A percentile compares a stretch with the other conserved stretches of the same genome.
These are phyloP conservation scores for Ceratonia siliqua DNA, from an alignment of 306 rosid species.

Conservation along the genomic window DNA sequence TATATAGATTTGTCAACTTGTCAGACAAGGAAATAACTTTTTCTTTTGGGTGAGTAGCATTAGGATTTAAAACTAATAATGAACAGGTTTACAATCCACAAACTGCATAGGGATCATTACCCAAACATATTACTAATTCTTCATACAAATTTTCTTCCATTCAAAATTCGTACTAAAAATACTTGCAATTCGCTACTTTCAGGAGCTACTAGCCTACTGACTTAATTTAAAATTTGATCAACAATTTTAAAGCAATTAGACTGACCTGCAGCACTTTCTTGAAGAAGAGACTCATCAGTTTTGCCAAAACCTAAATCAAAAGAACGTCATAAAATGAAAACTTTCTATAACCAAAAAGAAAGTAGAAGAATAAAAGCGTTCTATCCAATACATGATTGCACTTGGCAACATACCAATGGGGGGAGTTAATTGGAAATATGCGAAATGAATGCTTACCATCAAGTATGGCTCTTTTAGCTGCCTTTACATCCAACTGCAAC, in stretches of 20 bases:
- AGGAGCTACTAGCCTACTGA: background rate
- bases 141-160: background rate
- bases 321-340: slow-evolving; percentile 18
- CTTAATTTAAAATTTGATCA: slow-evolving; percentile 1
- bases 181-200: background rate
- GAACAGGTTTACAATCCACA: background rate
- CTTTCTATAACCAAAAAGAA: slow-evolving; percentile 1
- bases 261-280: slow-evolving; percentile 69
- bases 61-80: background rate
- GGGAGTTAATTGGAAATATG: background rate
- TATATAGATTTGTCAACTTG: background rate
- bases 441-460: slow-evolving; percentile 55
- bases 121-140: background rate
- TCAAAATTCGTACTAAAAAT: background rate
- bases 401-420: background rate
- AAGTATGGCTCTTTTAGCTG: slow-evolving; percentile 76
- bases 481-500: slow-evolving; percentile 80
- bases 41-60: background rate
- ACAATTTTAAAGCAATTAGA: slow-evolving; percentile 18
- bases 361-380: background rate
- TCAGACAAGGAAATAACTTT: background rate
- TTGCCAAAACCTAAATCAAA: slow-evolving; percentile 62
- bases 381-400: background rate
- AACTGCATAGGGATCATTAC: background rate
- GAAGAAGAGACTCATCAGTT: slow-evolving; percentile 82